Conservation (phyloP, 2,329 filamentous ascomycete species). For the Leptographium lundbergii region DNA sequence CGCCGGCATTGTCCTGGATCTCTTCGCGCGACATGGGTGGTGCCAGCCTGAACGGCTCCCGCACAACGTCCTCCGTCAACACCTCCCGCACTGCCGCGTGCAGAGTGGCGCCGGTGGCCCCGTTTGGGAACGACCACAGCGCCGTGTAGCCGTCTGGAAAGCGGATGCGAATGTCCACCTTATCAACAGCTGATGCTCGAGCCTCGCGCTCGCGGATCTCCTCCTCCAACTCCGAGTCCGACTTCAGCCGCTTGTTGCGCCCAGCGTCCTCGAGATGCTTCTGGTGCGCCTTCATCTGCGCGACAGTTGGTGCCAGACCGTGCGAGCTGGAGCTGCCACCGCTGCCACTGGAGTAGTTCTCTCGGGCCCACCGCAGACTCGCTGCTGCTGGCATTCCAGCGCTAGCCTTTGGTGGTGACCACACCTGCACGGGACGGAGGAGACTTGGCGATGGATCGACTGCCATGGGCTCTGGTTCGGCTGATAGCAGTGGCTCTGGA, state of each 20-base stretch:
- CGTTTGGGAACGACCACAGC: conserved; percentile 54
- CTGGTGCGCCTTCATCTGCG: conserved; percentile 65
- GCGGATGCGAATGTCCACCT: conserved; percentile 65
- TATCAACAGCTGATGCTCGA: conserved; percentile 51
- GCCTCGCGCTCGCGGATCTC: conserved; percentile 53
- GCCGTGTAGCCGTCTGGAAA: conserved; percentile 79
- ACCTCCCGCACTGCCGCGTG: conserved; percentile 63
- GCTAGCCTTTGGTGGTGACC: conserved; percentile 56
- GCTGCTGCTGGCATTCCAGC: conserved; percentile 60
- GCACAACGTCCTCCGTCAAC: conserved; percentile 48
- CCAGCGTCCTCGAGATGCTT: conserved; percentile 46
- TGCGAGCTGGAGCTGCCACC: conserved; percentile 41
- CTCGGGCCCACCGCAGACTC: conserved; percentile 7
- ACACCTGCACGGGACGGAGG: conserved; percentile 53
- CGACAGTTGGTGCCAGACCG: conserved; percentile 68
- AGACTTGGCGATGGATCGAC: background rate
- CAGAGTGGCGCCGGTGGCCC: conserved; percentile 57
- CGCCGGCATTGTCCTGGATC: conserved; percentile 33
- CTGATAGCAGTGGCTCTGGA: background rate
- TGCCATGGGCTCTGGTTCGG: background rate
- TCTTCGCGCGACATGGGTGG: conserved; percentile 42
- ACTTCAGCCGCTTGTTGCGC: conserved; percentile 66
- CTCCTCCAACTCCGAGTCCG: conserved; percentile 68
- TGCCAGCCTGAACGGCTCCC: conserved; percentile 60
- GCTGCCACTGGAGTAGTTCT: conserved; percentile 27